phyloP scores from a whole-genome alignment of 2,329 filamentous ascomycete species.

The Fusarium concolor region DNA sequence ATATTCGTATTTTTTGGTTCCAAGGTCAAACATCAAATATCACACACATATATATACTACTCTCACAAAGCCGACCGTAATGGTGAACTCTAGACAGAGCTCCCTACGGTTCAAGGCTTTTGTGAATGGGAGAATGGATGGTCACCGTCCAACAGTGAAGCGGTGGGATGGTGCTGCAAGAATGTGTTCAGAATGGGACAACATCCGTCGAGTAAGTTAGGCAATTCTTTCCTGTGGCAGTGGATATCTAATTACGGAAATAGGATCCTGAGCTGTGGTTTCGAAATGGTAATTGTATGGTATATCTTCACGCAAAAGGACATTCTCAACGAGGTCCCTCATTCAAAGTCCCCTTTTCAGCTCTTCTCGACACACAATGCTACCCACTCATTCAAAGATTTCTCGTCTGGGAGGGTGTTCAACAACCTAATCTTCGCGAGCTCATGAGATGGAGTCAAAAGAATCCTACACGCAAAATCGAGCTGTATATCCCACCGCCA shows the following conservation, averaged over 20 bases:
- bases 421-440: conserved; percentile 43
- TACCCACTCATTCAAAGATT: conserved; percentile 69
- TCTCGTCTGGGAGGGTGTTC: conserved; percentile 50
- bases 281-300: conserved; percentile 73
- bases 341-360: conserved; percentile 71
- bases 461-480: conserved; percentile 54
- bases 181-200: conserved; percentile 59
- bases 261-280: conserved; percentile 81
- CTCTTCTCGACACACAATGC: conserved; percentile 68
- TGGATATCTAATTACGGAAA: conserved; percentile 10
- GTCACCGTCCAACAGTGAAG: conserved; percentile 49
- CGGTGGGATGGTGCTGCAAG: conserved; percentile 64
- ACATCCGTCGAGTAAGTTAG: conserved; percentile 58
- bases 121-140: conserved; percentile 44
- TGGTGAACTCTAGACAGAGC: conserved; percentile 29
- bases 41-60: conserved; percentile 11
- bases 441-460: conserved; percentile 50
- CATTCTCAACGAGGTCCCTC: conserved; percentile 74
- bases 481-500: conserved; percentile 78
- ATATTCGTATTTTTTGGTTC: not conserved
- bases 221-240: not conserved
- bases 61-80: conserved; percentile 1
- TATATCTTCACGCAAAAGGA: conserved; percentile 75
- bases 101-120: conserved; percentile 46
- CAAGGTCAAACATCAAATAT: not conserved